Percentiles rank a stretch among this genome's conserved stretches.
phyloP scores from a whole-genome alignment of 2,329 filamentous ascomycete genomes.

The Cercospora zeae-maydis region DNA sequence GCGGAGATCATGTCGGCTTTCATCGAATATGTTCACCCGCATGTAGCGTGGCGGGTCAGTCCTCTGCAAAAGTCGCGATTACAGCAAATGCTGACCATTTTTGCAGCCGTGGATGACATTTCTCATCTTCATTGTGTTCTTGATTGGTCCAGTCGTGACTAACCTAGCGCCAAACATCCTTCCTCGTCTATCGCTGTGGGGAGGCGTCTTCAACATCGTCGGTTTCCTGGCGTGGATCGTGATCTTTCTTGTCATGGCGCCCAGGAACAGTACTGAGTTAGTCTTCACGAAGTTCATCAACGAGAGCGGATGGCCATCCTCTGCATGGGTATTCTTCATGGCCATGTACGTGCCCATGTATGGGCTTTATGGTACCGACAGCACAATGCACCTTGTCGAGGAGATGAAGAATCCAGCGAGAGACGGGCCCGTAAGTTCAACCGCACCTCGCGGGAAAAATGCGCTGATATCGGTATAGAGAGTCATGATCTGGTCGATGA shows the following conservation, averaged over 20 bases:
- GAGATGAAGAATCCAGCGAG: conserved; percentile 9
- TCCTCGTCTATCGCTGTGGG: conserved; percentile 37
- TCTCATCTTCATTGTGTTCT: conserved; percentile 15
- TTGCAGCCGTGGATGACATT: neutral
- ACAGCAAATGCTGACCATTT: neutral
- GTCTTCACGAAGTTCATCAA: conserved; percentile 26
- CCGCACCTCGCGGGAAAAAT: neutral
- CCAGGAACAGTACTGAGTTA: conserved; percentile 21
- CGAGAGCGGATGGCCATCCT: conserved; percentile 24
- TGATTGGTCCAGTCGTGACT: conserved; percentile 31
- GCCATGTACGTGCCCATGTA: conserved; percentile 20
- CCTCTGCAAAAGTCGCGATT: neutral
- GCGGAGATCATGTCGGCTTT: conserved; percentile 28
- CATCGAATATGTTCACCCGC: conserved; percentile 8
- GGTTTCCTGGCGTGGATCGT: conserved; percentile 26
- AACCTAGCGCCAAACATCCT: conserved; percentile 34
- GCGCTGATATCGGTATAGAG: conserved; percentile 1
- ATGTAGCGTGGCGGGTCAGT: conserved; percentile 4
- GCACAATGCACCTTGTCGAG: conserved; percentile 9
- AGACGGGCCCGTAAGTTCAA: conserved; percentile 5
- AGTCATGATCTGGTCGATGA: conserved; percentile 12
- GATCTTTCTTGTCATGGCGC: conserved; percentile 21
- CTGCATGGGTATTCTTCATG: conserved; percentile 23
- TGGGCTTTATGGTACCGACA: conserved; percentile 5
- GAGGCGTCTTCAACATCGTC: conserved; percentile 21